A percentile compares a stretch with the other conserved stretches of the same genome.
Evolutionary conservation across 257 asterid genomes (phyloP).

Genomic region (Solanum dulcamara): DNA sequence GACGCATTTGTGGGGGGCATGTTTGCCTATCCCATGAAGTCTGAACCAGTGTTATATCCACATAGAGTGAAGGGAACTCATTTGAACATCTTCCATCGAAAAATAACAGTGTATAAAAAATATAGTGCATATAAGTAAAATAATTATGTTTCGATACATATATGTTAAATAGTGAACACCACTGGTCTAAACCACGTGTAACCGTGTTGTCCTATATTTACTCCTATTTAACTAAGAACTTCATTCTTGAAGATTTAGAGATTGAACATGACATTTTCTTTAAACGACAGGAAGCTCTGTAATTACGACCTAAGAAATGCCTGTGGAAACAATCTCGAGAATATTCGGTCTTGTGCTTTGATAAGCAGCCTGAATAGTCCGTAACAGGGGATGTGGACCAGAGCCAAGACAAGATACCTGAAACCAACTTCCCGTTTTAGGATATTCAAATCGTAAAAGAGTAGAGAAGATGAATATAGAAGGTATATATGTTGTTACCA

Average conservation of each 20-base stretch:
- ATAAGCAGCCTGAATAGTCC: conserved; percentile 49
- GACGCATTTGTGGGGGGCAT: neutral
- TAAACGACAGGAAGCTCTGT: neutral
- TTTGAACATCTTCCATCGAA: neutral
- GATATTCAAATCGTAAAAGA: neutral
- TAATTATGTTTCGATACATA: neutral
- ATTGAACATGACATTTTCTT: neutral
- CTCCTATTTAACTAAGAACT: neutral
- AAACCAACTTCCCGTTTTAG: neutral
- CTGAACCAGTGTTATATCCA: neutral
- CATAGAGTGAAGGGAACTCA: neutral
- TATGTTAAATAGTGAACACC: neutral
- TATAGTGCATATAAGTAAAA: neutral
- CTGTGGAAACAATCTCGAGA: conserved; percentile 40
- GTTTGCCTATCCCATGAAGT: neutral
- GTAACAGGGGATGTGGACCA: conserved; percentile 69
- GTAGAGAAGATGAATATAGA: neutral
- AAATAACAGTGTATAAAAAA: neutral
- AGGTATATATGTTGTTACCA: conserved; percentile 29
- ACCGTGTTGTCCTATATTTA: neutral
- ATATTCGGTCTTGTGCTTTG: conserved; percentile 32
- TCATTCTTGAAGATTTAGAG: neutral
- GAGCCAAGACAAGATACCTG: conserved; percentile 69
- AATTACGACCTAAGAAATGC: conserved; percentile 44
- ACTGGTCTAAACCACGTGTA: neutral